A percentile compares a stretch with the other conserved stretches of the same genome.
phyloP scores from a whole-genome alignment of 2,329 filamentous ascomycete species.

The Penicillium fuscoglaucum region DNA sequence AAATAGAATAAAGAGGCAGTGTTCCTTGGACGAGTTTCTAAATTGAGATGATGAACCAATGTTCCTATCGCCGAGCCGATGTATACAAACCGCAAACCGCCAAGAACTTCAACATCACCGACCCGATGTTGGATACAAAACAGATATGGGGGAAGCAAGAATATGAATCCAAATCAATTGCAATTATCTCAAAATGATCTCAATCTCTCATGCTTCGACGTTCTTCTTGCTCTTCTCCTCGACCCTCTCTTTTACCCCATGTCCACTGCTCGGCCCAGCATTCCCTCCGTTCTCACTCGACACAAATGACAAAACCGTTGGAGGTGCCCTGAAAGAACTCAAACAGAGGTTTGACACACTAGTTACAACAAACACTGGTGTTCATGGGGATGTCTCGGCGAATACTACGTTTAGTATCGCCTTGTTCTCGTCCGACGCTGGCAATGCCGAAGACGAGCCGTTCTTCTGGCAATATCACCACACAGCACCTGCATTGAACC shows the following conservation, averaged over 20 bases:
- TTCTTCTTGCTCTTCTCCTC: background rate
- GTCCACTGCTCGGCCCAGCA: background rate
- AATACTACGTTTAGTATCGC: background rate
- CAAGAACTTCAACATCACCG: background rate
- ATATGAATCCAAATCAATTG: background rate
- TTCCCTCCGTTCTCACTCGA: background rate
- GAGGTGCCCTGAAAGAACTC: background rate
- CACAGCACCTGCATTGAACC: background rate
- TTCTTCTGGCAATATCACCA: constrained; percentile 1
- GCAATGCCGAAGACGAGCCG: background rate
- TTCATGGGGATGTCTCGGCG: background rate
- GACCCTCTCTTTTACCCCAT: background rate
- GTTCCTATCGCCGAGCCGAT: background rate
- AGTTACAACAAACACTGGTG: background rate
- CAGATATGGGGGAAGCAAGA: background rate
- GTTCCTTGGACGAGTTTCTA: background rate
- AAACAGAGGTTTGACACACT: background rate
- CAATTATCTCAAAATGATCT: background rate
- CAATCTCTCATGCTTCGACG: background rate
- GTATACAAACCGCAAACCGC: background rate
- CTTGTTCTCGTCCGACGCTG: background rate
- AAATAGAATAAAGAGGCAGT: background rate
- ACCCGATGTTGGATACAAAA: background rate
- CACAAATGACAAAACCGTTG: background rate
- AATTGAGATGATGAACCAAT: background rate